Conservation (phyloP, 2,329 filamentous ascomycete species). For the Mycocentrospora acerina region DNA sequence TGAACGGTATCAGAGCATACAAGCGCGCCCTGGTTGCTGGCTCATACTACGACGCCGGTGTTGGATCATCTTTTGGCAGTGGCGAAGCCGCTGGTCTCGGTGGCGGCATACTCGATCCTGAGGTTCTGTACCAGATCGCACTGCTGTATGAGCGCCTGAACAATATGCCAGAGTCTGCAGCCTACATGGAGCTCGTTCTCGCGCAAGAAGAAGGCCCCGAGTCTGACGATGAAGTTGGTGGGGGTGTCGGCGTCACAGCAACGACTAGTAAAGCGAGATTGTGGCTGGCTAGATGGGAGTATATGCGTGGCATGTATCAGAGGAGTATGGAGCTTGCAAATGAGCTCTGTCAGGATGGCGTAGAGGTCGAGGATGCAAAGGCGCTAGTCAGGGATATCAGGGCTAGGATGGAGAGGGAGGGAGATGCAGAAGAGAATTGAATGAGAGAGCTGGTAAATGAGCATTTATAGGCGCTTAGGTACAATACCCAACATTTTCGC, state of each 20-base stretch:
- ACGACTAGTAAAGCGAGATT: slow-evolving; percentile 90
- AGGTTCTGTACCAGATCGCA: slow-evolving; percentile 87
- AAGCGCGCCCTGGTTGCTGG: slow-evolving; percentile 90
- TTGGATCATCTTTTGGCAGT: slow-evolving; percentile 49
- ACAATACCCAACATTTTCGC: slow-evolving; percentile 12
- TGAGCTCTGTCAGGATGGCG: slow-evolving; percentile 91
- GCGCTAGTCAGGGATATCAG: slow-evolving; percentile 85
- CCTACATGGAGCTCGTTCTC: slow-evolving; percentile 94
- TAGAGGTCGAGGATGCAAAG: slow-evolving; percentile 96
- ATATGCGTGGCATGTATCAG: slow-evolving; percentile 72
- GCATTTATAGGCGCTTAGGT: slow-evolving; percentile 10
- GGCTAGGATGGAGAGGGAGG: slow-evolving; percentile 64
- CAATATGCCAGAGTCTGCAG: slow-evolving; percentile 76
- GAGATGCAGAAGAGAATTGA: slow-evolving; percentile 6
- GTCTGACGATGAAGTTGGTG: slow-evolving; percentile 44
- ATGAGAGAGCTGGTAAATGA: not conserved
- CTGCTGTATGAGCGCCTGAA: slow-evolving; percentile 80
- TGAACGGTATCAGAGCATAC: slow-evolving; percentile 92
- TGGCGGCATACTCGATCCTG: slow-evolving; percentile 74
- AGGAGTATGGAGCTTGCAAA: slow-evolving; percentile 79
- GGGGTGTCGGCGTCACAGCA: slow-evolving; percentile 80
- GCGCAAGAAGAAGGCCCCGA: slow-evolving; percentile 80
- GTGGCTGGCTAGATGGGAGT: slow-evolving; percentile 86
- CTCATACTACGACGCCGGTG: slow-evolving; percentile 74
- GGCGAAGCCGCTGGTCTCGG: slow-evolving; percentile 47